Percentiles rank a stretch among this genome's conserved stretches.
Conservation (phyloP, 176 grass and related monocot species). For the Aegilops speltoides region DNA sequence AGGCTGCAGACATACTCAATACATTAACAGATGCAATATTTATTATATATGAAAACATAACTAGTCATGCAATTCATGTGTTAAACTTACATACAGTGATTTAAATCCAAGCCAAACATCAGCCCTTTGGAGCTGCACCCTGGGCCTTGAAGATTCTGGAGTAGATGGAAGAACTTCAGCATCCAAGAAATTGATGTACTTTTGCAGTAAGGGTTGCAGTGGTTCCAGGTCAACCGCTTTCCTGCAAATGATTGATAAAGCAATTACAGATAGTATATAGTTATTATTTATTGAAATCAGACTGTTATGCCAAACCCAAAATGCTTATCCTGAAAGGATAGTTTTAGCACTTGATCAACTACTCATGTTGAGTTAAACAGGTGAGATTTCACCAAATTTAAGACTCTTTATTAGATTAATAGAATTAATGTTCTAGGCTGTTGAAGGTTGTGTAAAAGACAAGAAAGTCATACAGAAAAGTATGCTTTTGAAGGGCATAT, state of each 20-base stretch:
- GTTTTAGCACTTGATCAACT: slow-evolving; percentile 31
- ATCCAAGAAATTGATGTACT: slow-evolving; percentile 86
- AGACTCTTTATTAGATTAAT: slow-evolving; percentile 11
- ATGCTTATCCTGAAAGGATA: slow-evolving; percentile 14
- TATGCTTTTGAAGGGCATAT: not conserved
- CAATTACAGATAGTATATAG: slow-evolving; percentile 24
- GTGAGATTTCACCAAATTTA: slow-evolving; percentile 15
- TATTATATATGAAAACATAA: slow-evolving; percentile 5
- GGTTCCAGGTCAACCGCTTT: slow-evolving; percentile 76
- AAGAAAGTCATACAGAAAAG: not conserved
- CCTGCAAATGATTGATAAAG: slow-evolving; percentile 44
- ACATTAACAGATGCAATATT: slow-evolving; percentile 20
- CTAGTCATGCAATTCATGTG: slow-evolving; percentile 32
- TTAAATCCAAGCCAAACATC: slow-evolving; percentile 99
- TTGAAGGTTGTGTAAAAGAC: not conserved
- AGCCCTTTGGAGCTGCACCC: slow-evolving; percentile 75
- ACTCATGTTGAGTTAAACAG: slow-evolving; percentile 7
- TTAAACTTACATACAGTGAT: slow-evolving; percentile 93
- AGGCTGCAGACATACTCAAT: slow-evolving; percentile 53
- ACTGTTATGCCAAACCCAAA: slow-evolving; percentile 13
- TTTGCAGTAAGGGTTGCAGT: slow-evolving; percentile 81
- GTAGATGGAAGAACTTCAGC: slow-evolving; percentile 64
- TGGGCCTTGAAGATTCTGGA: slow-evolving; percentile 58
- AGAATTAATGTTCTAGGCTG: slow-evolving; percentile 21
- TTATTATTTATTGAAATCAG: slow-evolving; percentile 15